These are phyloP conservation scores for Scopulariopsis brevicaulis DNA, from an alignment of 2,329 filamentous ascomycete genomes.

Conservation along the genomic window DNA sequence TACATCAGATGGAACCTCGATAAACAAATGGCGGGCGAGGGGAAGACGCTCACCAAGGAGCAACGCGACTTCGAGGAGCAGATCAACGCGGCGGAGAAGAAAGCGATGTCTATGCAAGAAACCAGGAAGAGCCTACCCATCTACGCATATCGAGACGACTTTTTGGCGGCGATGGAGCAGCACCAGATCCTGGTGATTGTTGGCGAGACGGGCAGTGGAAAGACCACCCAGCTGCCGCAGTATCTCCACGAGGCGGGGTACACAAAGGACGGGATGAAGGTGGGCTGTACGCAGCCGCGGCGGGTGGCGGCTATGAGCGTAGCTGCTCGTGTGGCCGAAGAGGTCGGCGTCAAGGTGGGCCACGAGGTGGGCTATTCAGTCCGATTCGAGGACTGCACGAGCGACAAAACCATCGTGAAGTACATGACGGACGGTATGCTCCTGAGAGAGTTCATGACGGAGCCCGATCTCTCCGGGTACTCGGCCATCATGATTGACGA, in stretches of 20 bases:
- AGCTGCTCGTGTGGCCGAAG: slow-evolving; percentile 88
- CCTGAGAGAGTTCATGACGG: slow-evolving; percentile 78
- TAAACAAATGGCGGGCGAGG: slow-evolving; percentile 59
- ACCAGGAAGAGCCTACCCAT: slow-evolving; percentile 85
- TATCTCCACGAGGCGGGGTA: slow-evolving; percentile 88
- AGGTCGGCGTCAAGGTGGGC: slow-evolving; percentile 81
- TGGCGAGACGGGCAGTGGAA: slow-evolving; percentile 89
- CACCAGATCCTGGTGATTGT: slow-evolving; percentile 87
- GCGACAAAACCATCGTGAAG: slow-evolving; percentile 82
- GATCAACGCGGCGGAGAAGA: slow-evolving; percentile 80
- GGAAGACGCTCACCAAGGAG: slow-evolving; percentile 62
- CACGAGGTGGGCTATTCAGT: slow-evolving; percentile 92
- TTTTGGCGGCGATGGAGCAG: slow-evolving; percentile 75
- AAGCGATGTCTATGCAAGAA: slow-evolving; percentile 79
- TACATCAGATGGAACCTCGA: slow-evolving; percentile 79
- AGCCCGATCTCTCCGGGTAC: slow-evolving; percentile 73
- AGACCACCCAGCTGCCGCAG: slow-evolving; percentile 90
- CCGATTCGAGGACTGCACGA: slow-evolving; percentile 86
- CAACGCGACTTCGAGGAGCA: slow-evolving; percentile 69
- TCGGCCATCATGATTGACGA: slow-evolving; percentile 94
- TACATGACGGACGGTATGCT: slow-evolving; percentile 98
- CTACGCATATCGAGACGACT: slow-evolving; percentile 74
- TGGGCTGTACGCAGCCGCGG: slow-evolving; percentile 89
- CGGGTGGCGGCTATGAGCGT: slow-evolving; percentile 97
- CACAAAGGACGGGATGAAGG: slow-evolving; percentile 71